These are phyloP conservation scores for Amanita inopinata DNA, from an alignment of 768 basidiomycete species.

Conservation along the genomic window DNA sequence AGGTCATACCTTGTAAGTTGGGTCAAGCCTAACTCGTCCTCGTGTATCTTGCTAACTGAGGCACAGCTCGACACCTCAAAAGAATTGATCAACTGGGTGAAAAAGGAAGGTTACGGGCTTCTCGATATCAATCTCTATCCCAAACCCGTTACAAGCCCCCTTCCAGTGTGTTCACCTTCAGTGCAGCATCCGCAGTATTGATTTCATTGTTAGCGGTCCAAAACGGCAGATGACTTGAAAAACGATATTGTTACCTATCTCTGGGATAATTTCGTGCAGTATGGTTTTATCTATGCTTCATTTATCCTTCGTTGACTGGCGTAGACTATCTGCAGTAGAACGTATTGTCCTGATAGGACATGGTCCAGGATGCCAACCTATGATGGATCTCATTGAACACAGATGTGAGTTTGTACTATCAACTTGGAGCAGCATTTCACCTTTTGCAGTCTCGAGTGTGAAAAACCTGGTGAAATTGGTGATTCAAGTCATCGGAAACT, in stretches of 20 bases:
- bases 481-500: conserved; percentile 69
- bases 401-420: conserved; percentile 41
- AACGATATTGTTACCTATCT: conserved; percentile 67
- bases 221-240: conserved; percentile 33
- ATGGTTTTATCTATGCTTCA: conserved; percentile 19
- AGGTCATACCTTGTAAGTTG: conserved; percentile 70
- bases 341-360: conserved; percentile 80
- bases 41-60: not conserved
- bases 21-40: not conserved
- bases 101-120: conserved; percentile 53
- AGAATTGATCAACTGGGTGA: conserved; percentile 71
- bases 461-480: conserved; percentile 60
- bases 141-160: conserved; percentile 31
- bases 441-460: conserved; percentile 24
- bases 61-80: conserved; percentile 78
- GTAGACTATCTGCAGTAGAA: conserved; percentile 62
- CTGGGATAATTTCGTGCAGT: conserved; percentile 98
- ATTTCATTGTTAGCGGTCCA: conserved; percentile 24
- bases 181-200: too few species aligned
- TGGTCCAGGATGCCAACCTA: conserved; percentile 68
- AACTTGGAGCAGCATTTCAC: not conserved
- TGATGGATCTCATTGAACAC: conserved; percentile 65
- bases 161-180: conserved; percentile 10
- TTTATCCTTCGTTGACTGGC: not conserved
- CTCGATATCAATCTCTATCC: conserved; percentile 84